Evolutionary conservation across 768 basidiomycete genomes (phyloP), one percentile per base, ranked within the genome.

Genomic region (Tylopilus balloui): DNA sequence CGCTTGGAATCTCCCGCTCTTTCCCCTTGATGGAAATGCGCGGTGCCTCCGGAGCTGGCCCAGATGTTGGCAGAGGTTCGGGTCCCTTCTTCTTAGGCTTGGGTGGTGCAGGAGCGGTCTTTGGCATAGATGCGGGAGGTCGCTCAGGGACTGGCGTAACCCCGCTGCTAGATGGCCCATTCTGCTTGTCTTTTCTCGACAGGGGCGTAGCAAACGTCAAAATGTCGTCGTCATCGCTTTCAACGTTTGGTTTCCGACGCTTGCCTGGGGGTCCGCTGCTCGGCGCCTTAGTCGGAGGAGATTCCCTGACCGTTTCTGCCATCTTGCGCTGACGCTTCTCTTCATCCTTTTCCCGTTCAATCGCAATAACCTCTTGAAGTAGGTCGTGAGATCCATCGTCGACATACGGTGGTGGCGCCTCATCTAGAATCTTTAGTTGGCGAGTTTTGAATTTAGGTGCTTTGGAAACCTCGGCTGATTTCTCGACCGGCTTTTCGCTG

Each of bases 361-460:
- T 85, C 8, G 88, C 88, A 46, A 89, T 77, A 17, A 91, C 86
- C 63, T 90, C 88, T 62, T 88, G 85, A 3, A 88, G 69, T 34
- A 91, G 73, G 58, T 91, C 88, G 55, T 86, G 81, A 24, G 84
- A 86, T n/a, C 85, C 87, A 65, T 89, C 87, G 56, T 89, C 86
- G 37, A 84, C 76, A 60, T 85, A 85, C 3, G 83, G 77, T 3
- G 82, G 81, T 1, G 84, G 78, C 3, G 80, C 79, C 15, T 75
- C 56, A 31, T 71, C 76, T 12, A 68, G 59, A 28, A 67, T 66
- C 58, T 77, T 80, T 12, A 71, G 55, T 54, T 77, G 82, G 36
- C 71, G 68, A 43, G 57, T 60, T 51, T 70, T 71, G 35, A 68
- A 60, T 56, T 75, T 79, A 9, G 67, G 50, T 20, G 61, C 62